phyloP scores from a whole-genome alignment of 495 filamentous ascomycete genomes.

The Podospora pseudoanserina region DNA sequence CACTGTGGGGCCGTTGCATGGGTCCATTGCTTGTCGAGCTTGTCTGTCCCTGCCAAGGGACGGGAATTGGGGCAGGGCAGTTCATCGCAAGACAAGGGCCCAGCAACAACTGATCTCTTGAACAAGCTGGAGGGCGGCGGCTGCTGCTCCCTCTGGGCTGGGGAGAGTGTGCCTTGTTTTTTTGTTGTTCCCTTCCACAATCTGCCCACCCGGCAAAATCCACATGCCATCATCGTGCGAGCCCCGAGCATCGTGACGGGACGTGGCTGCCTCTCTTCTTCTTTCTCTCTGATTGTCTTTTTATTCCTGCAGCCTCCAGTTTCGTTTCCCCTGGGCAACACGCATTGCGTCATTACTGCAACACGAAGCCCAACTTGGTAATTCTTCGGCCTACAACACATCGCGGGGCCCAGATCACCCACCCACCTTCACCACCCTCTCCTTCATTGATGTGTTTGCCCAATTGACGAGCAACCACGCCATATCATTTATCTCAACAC shows the following conservation, averaged over 20 bases:
- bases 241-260: not conserved
- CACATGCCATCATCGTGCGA: not conserved
- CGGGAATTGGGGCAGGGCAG: not conserved
- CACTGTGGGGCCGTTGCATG: not conserved
- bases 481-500: not conserved
- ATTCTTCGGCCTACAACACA: not conserved
- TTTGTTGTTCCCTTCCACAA: not conserved
- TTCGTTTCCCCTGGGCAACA: not conserved
- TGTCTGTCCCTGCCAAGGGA: not conserved
- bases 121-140: not conserved
- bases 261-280: constrained; percentile 1
- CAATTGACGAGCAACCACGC: not conserved
- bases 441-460: not conserved
- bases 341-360: not conserved
- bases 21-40: not conserved
- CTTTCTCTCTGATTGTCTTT: not conserved
- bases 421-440: not conserved
- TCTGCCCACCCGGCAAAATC: not conserved
- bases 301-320: not conserved
- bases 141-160: not conserved
- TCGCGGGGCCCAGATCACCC: not conserved
- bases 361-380: not conserved
- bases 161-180: not conserved
- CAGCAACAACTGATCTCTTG: not conserved
- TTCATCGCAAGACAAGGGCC: not conserved